phyloP scores from a whole-genome alignment of 23 red algal species.

The Porphyridium purpureum region DNA sequence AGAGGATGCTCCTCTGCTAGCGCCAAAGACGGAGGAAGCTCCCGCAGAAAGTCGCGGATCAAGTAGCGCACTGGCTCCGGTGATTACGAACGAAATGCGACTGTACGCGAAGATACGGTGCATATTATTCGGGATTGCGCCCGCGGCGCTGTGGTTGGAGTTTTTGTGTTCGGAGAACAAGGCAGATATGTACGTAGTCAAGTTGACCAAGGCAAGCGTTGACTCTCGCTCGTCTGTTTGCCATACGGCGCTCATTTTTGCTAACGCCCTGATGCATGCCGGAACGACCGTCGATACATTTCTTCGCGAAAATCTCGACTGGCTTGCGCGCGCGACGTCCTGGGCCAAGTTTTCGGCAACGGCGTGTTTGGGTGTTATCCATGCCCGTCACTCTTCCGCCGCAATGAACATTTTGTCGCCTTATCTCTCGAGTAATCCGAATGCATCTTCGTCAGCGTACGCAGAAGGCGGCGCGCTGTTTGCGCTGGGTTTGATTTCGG shows the following conservation, averaged over 20 bases:
- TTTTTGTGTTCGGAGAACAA: conserved; percentile 73
- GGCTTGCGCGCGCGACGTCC: conserved; percentile 64
- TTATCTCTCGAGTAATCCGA: conserved; percentile 34
- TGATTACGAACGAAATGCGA: no score
- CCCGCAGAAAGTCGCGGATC: no score
- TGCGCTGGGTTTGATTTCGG: conserved; percentile 86
- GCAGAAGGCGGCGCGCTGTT: conserved; percentile 82
- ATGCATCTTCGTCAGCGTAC: conserved; percentile 19
- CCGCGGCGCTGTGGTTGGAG: conserved; percentile 69
- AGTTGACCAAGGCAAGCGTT: conserved; percentile 63
- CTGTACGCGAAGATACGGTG: no score
- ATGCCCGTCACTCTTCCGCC: conserved; percentile 48
- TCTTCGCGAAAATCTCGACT: conserved; percentile 84
- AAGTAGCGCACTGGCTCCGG: no score
- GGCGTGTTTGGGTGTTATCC: conserved; percentile 83
- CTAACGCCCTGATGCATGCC: conserved; percentile 69
- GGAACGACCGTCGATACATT: conserved; percentile 87
- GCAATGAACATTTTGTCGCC: conserved; percentile 84
- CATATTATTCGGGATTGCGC: conserved; percentile 45
- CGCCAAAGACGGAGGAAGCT: no score
- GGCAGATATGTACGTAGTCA: conserved; percentile 60
- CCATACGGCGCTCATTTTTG: conserved; percentile 75
- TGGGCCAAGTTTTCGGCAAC: conserved; percentile 99
- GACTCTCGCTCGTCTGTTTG: conserved; percentile 62
- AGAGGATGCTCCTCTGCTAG: no score